Conservation (phyloP, 169 alveolate species). For the Cryptosporidium baileyi region DNA sequence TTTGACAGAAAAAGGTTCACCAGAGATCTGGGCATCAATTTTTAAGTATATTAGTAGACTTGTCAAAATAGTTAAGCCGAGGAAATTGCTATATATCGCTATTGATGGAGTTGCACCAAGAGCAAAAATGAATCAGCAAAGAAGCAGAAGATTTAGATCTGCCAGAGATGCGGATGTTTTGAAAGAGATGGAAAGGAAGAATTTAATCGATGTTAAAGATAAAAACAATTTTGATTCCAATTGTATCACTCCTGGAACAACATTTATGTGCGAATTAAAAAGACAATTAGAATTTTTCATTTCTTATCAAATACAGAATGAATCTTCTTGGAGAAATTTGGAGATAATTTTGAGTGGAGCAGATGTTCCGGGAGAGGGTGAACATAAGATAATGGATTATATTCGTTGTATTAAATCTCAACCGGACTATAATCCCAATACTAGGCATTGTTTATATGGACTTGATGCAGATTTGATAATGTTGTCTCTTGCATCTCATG, state of each 20-base stretch:
- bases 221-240: constrained; percentile 86
- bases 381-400: constrained; percentile 97
- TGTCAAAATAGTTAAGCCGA: constrained; percentile 89
- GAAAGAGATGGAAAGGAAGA: constrained; percentile 21
- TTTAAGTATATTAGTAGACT: constrained; percentile 89
- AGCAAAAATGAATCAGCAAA: constrained; percentile 94
- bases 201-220: constrained; percentile 67
- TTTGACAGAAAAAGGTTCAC: constrained; percentile 70
- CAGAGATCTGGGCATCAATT: constrained; percentile 84
- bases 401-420: constrained; percentile 82
- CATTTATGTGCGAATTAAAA: constrained; percentile 90
- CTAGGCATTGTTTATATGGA: constrained; percentile 97
- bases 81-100: constrained; percentile 88
- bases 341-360: constrained; percentile 94
- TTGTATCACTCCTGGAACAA: constrained; percentile 95
- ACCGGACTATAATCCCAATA: constrained; percentile 86
- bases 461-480: constrained; percentile 98
- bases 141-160: constrained; percentile 91
- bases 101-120: constrained; percentile 98
- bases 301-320: constrained; percentile 86
- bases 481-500: constrained; percentile 96
- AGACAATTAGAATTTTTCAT: constrained; percentile 82
- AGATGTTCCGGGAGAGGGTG: constrained; percentile 99
- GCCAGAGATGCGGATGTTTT: constrained; percentile 81
- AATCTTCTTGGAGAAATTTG: constrained; percentile 88